phyloP scores from a whole-genome alignment of 805 yeast genomes.

The Wickerhamomyces silvicola region DNA sequence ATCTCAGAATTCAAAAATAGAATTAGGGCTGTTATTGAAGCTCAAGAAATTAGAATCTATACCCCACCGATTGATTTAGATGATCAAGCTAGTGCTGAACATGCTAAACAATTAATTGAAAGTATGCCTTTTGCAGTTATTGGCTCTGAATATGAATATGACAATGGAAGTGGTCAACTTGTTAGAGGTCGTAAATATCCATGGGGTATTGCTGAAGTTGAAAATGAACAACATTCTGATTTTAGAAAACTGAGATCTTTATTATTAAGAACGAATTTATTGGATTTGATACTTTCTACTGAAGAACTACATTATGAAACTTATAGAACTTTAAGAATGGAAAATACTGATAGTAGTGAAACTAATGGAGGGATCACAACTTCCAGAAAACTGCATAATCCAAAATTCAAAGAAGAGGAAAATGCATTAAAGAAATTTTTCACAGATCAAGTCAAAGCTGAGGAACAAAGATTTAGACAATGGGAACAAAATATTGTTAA shows the following conservation, averaged over 20 bases:
- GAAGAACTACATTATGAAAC: conserved; percentile 77
- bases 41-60: conserved; percentile 76
- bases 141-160: conserved; percentile 69
- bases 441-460: conserved; percentile 94
- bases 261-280: conserved; percentile 74
- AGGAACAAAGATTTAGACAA: conserved; percentile 95
- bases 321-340: conserved; percentile 68
- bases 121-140: conserved; percentile 84
- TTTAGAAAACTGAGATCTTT: conserved; percentile 75
- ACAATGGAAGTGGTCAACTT: conserved; percentile 52
- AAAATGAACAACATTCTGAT: conserved; percentile 80
- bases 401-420: conserved; percentile 94
- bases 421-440: conserved; percentile 88
- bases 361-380: conserved; percentile 33
- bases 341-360: conserved; percentile 32
- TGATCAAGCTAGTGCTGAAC: conserved; percentile 72
- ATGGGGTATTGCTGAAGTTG: conserved; percentile 88
- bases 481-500: conserved; percentile 97
- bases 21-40: conserved; percentile 76
- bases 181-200: conserved; percentile 82
- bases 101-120: conserved; percentile 72
- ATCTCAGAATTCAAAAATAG: conserved; percentile 62
- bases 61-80: conserved; percentile 77
- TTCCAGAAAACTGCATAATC: conserved; percentile 60
- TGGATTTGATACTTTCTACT: conserved; percentile 74